Conservation (phyloP, 2,329 filamentous ascomycete genomes). For the Dothistroma septosporum region DNA sequence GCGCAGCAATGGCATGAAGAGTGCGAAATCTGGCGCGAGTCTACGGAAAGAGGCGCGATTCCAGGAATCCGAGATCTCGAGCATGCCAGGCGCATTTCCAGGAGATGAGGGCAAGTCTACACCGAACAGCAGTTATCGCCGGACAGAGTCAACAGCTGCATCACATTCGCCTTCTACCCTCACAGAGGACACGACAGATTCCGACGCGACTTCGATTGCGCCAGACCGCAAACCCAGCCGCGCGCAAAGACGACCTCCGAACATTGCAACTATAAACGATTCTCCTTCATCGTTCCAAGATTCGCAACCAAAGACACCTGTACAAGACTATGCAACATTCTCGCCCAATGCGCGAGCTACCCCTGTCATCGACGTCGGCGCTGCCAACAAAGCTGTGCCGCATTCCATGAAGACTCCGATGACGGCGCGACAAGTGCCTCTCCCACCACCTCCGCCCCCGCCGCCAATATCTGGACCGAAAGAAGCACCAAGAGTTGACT, state of each 20-base stretch:
- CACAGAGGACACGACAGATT: conserved; percentile 42
- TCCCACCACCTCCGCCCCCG: conserved; percentile 69
- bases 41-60: conserved; percentile 38
- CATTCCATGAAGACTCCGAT: conserved; percentile 35
- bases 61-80: conserved; percentile 42
- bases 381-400: conserved; percentile 42
- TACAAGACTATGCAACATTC: conserved; percentile 35
- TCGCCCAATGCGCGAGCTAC: conserved; percentile 36
- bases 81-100: conserved; percentile 34
- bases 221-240: conserved; percentile 37
- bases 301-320: conserved; percentile 46
- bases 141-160: conserved; percentile 30
- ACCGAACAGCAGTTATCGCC: conserved; percentile 35
- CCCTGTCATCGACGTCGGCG: conserved; percentile 40
- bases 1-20: conserved; percentile 35
- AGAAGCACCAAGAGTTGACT: conserved; percentile 80
- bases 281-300: conserved; percentile 42
- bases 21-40: conserved; percentile 41
- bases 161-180: conserved; percentile 40
- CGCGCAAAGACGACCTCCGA: conserved; percentile 23
- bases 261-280: conserved; percentile 33
- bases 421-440: conserved; percentile 28
- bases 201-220: conserved; percentile 45
- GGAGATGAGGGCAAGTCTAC: conserved; percentile 38
- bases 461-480: conserved; percentile 61